These are phyloP conservation scores for Secale cereale DNA, from an alignment of 176 grass and related monocot species.

Conservation along the genomic window DNA sequence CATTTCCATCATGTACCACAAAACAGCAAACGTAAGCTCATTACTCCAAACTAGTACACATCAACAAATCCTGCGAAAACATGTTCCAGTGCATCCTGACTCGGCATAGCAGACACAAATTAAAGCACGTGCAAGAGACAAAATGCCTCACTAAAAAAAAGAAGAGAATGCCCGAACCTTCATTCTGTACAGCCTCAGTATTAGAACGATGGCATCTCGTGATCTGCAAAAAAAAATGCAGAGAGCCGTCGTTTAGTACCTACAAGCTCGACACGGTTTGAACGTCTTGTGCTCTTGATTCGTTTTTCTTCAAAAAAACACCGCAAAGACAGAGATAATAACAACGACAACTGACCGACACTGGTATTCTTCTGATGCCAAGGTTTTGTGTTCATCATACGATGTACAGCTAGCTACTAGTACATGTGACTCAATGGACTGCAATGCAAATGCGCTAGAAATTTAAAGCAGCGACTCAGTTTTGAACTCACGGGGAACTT, in stretches of 20 bases:
- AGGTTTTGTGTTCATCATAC: background rate
- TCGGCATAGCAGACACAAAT: background rate
- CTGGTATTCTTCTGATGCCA: background rate
- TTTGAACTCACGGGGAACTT: constrained; percentile 55
- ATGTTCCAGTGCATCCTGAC: background rate
- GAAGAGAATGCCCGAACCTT: constrained; percentile 42
- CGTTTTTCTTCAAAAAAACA: background rate
- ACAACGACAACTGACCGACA: background rate
- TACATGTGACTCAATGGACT: background rate
- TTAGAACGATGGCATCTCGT: constrained; percentile 83
- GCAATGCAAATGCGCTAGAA: background rate
- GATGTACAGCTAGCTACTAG: background rate
- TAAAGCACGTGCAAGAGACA: background rate
- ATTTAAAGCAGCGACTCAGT: background rate
- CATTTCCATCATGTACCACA: background rate
- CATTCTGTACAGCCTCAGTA: constrained; percentile 65
- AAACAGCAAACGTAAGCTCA: background rate
- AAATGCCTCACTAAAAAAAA: background rate
- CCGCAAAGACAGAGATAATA: background rate
- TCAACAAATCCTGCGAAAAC: background rate
- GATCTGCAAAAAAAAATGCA: constrained; percentile 40
- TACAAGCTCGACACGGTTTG: background rate
- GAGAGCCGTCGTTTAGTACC: background rate
- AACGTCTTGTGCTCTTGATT: background rate
- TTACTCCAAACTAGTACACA: background rate